Evolutionary conservation across 768 basidiomycete genomes (phyloP), one percentile per base, ranked within the genome.

Genomic region (Suillus decipiens): DNA sequence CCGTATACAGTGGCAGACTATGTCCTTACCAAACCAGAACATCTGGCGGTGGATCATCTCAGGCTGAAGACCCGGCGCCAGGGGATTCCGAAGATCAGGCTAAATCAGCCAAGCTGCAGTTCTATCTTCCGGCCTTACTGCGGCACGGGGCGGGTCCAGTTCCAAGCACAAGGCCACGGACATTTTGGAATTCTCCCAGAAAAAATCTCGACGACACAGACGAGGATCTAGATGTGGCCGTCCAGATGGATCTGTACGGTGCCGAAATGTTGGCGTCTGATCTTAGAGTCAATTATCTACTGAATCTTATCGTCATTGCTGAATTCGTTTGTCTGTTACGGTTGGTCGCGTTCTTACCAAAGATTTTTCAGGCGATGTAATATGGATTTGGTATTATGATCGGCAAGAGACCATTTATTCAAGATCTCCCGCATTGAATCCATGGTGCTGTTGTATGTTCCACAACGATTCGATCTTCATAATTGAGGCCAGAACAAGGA

Each of bases 341-440:
- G 8, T 19, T 41, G n/a, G 6, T 33, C 5, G 15, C 22, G 17
- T 15, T 56, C 37, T 56, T 57, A 34, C 10, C 5, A 15, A 7
- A 2, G 7, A 5, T 12, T 24, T 56, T 24, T 22, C 8, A 62
- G 61, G 48, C 12, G 56, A 48, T 19, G 7, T 58, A 1, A 5
- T 62, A 9, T 62, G 37, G 39, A 37, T 59, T n/a, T 62, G 56
- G 41, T 58, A 58, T 45, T 59, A 43, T 43, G 43, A 43, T n/a
- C 19, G 43, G 3, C 43, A 43, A 4, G 43, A n/a, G 1, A n/a
- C 1, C 12, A 43, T 43, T 43, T n/a, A 43, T 43, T 10, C 19
- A 43, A n/a, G 42, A 43, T 43, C 42, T 43, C 19, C 17, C 42
- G 1, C 19, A 19, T n/a, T n/a, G n/a, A n/a, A 43, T 43, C 19